Evolutionary conservation across 192 early-diverging fungal genomes (phyloP).

Genomic region (Podila clonocystis): DNA sequence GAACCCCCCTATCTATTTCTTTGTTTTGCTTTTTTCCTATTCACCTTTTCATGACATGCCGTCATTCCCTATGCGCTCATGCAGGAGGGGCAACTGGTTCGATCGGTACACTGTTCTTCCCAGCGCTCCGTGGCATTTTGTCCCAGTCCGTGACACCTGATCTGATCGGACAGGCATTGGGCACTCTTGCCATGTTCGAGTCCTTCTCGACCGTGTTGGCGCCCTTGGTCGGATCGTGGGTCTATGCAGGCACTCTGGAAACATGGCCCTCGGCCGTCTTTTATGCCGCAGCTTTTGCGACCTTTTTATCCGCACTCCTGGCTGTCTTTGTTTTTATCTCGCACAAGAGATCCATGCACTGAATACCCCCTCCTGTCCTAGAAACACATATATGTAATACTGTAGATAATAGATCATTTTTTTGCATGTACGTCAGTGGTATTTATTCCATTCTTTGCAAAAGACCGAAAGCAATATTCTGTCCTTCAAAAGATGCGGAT

Average conservation of each 20-base stretch:
- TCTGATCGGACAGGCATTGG: slow-evolving; percentile 17
- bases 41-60: not conserved
- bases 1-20: not conserved
- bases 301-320: not conserved
- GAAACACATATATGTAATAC: no score
- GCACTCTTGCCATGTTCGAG: slow-evolving; percentile 41
- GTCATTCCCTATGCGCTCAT: not conserved
- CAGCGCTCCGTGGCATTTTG: slow-evolving; percentile 31
- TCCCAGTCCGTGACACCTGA: slow-evolving; percentile 32
- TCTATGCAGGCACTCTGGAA: slow-evolving; percentile 17
- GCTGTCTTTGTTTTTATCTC: not conserved
- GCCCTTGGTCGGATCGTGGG: slow-evolving; percentile 14
- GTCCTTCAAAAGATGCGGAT: slow-evolving; percentile 41
- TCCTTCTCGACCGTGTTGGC: slow-evolving; percentile 19
- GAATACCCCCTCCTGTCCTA: not conserved
- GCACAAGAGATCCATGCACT: not conserved
- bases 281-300: not conserved
- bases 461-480: no score
- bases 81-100: slow-evolving; percentile 21
- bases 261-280: slow-evolving; percentile 19
- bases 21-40: not conserved
- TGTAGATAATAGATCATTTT: not conserved
- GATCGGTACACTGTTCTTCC: slow-evolving; percentile 34
- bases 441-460: no score
- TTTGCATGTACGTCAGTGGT: not conserved